These are phyloP conservation scores for Quercus parvula DNA, from an alignment of 306 rosid species.

Conservation along the genomic window DNA sequence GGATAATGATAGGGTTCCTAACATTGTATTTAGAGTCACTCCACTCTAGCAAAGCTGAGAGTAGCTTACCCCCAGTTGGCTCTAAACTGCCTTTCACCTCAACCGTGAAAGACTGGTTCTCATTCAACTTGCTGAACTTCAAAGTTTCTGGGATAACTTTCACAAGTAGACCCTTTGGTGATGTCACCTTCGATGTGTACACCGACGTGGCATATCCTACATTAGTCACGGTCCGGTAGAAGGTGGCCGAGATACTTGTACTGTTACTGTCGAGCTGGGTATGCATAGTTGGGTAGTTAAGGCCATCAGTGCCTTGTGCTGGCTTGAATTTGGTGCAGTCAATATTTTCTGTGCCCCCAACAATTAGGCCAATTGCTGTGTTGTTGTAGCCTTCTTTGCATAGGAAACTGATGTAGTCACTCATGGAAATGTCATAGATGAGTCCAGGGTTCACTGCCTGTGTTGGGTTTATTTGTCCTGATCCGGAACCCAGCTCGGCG, in stretches of 20 bases:
- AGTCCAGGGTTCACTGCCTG: constrained; percentile 66
- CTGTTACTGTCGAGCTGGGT: constrained; percentile 8
- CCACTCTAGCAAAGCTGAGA: constrained; percentile 63
- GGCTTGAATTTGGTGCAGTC: constrained; percentile 36
- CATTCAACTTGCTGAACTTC: constrained; percentile 31
- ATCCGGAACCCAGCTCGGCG: constrained; percentile 50
- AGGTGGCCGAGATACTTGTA: constrained; percentile 45
- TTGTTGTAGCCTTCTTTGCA: constrained; percentile 52
- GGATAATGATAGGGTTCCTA: constrained; percentile 51
- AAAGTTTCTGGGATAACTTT: constrained; percentile 48
- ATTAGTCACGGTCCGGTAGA: constrained; percentile 52
- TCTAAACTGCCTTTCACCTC: constrained; percentile 42
- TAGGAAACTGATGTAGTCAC: constrained; percentile 51
- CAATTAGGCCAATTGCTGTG: constrained; percentile 35
- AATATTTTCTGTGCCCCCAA: constrained; percentile 31
- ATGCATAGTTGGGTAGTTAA: constrained; percentile 85
- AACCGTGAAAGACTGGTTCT: constrained; percentile 51
- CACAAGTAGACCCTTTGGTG: constrained; percentile 49
- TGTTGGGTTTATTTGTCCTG: constrained; percentile 69
- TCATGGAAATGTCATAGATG: constrained; percentile 42
- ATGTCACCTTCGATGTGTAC: constrained; percentile 54
- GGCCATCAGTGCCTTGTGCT: constrained; percentile 59
- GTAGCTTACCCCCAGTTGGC: neutral
- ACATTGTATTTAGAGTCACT: constrained; percentile 52
- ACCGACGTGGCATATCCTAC: constrained; percentile 51